A percentile compares a stretch with the other conserved stretches of the same genome.
phyloP scores from a whole-genome alignment of 2,329 filamentous ascomycete species.

The Akanthomyces muscarius region DNA sequence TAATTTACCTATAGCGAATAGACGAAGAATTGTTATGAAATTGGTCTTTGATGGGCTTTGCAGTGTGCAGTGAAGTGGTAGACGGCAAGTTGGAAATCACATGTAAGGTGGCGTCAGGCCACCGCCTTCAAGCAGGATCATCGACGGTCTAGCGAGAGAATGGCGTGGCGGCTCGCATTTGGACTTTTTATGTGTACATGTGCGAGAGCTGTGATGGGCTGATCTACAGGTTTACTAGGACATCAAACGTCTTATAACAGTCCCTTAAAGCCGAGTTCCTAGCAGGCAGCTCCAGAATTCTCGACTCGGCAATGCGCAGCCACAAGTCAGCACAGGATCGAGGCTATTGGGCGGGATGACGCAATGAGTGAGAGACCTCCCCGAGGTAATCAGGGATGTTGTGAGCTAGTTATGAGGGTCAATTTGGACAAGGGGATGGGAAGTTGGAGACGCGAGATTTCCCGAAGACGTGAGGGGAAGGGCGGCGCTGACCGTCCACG shows the following conservation, averaged over 20 bases:
- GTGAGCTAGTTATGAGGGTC: no score
- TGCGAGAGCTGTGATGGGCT: no score
- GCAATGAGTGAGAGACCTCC: neutral
- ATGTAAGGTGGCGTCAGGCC: neutral
- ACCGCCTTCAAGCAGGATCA: neutral
- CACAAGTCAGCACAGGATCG: neutral
- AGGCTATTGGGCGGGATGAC: slow-evolving; percentile 8
- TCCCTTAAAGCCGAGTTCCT: no score
- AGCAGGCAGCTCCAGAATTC: no score
- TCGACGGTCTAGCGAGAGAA: neutral
- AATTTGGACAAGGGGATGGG: no score
- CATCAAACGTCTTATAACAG: no score
- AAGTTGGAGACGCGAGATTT: neutral
- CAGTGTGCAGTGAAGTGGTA: neutral
- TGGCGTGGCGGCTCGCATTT: no score
- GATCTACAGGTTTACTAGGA: no score
- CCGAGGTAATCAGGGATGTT: no score
- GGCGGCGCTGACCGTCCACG: neutral
- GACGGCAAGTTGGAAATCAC: neutral
- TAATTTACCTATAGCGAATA: neutral
- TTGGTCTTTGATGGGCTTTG: neutral
- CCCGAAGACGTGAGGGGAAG: neutral
- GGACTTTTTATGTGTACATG: no score
- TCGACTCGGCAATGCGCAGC: neutral
- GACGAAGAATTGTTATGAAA: neutral